Evolutionary conservation across 768 basidiomycete genomes (phyloP), one percentile per base, ranked within the genome.

Genomic region (Boletus coccyginus): DNA sequence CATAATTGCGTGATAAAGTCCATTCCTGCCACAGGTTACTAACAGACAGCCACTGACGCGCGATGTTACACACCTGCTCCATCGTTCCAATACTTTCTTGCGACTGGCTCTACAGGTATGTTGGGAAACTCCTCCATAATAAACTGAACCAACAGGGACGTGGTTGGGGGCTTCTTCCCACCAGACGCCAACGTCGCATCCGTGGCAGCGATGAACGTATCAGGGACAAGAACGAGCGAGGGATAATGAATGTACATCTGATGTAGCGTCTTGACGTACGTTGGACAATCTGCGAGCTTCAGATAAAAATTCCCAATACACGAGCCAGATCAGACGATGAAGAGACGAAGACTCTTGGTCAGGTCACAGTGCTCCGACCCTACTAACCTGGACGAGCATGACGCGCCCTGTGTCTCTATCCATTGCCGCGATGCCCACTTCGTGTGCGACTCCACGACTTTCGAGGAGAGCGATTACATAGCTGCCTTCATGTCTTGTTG

Each of bases 401-500:
- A 88, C 87, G 29, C 82, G 78, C 1, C 88, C 92, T 0, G 87
- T 91, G 33, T 90, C 87, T 53, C 78, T 82, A 56, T 94, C 86
- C n/a, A 94, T 78, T 0, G 90, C 89, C 0, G 92, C 93, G 33
- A 97, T 84, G 3, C 94, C 94, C 10, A 96, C 84, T 67, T 96
- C 94, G 52, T 88, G 77, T 1, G 87, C 87, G 31, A 92, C 77
- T 1, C 90, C 90, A 27, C 90, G 77, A 12, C 89, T 88, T 71
- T 93, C 90, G 29, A 92, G 72, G 19, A 92, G 70, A 3, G 90
- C 85, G 29, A 90, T 75, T 4, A 90, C 74, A 65, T 84, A 86
- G 53, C 74, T 86, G 0, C 78, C 80, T 58, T 90, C 88, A 43
- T 78, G 75, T 29, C 77, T 74, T 16, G 77, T 77, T 7, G 87